phyloP scores from a whole-genome alignment of 768 basidiomycete species.

The Termitomyces sp. region DNA sequence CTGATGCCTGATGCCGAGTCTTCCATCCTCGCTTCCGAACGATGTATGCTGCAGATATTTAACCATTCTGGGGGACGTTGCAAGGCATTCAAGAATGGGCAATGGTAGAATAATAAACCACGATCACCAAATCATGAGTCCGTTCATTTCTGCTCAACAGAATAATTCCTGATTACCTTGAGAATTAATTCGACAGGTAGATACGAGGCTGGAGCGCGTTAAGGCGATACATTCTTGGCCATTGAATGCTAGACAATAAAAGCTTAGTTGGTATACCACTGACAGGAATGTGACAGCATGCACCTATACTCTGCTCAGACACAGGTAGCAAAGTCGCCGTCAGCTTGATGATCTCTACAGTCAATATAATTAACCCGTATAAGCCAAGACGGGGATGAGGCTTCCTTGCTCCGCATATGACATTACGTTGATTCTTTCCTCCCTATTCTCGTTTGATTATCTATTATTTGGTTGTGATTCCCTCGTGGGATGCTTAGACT shows the following conservation, averaged over 20 bases:
- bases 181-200: neutral
- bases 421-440: neutral
- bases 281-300: neutral
- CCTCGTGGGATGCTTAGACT: neutral
- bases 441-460: neutral
- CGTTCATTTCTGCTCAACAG: neutral
- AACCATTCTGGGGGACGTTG: neutral
- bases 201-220: neutral
- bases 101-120: no score
- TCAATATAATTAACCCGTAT: neutral
- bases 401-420: neutral
- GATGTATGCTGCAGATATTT: neutral
- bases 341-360: neutral
- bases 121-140: neutral
- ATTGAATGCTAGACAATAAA: neutral
- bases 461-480: neutral
- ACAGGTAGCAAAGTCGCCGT: neutral
- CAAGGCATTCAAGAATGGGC: neutral
- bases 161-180: neutral
- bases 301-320: neutral
- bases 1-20: neutral
- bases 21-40: conserved; percentile 1
- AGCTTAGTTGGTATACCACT: neutral
- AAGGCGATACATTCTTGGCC: neutral
- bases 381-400: neutral